These are phyloP conservation scores for Durio zibethinus DNA, from an alignment of 345 rosid genomes.

Conservation along the genomic window DNA sequence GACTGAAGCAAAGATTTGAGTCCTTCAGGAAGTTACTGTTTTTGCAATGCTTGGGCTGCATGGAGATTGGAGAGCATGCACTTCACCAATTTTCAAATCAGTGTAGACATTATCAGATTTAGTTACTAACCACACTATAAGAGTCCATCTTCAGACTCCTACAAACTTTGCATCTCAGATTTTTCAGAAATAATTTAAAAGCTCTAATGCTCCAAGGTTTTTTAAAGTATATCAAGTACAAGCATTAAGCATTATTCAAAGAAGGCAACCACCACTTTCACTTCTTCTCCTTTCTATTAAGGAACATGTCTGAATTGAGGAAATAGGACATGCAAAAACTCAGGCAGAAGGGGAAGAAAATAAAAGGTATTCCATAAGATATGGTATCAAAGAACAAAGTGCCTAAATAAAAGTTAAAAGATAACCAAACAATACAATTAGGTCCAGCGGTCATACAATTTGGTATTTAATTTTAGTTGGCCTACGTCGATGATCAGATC, in stretches of 20 bases:
- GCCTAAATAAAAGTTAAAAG: neutral
- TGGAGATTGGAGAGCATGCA: neutral
- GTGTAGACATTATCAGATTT: neutral
- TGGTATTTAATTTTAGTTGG: neutral
- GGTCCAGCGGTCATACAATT: neutral
- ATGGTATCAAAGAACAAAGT: neutral
- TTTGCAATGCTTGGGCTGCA: neutral
- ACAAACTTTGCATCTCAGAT: neutral
- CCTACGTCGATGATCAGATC: neutral
- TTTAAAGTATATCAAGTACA: neutral
- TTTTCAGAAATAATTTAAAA: neutral
- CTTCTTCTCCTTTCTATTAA: neutral
- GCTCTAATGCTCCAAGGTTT: neutral
- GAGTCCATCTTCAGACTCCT: neutral
- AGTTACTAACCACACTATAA: neutral
- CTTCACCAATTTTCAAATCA: neutral
- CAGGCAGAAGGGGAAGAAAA: neutral
- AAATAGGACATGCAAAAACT: neutral
- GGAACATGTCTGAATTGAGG: neutral
- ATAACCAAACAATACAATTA: neutral
- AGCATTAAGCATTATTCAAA: neutral
- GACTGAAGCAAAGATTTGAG: neutral
- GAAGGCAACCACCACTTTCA: neutral
- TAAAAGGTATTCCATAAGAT: neutral
- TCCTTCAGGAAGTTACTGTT: neutral